These are phyloP conservation scores for Thuja plicata DNA, from an alignment of 83 land plant species.

Conservation along the genomic window DNA sequence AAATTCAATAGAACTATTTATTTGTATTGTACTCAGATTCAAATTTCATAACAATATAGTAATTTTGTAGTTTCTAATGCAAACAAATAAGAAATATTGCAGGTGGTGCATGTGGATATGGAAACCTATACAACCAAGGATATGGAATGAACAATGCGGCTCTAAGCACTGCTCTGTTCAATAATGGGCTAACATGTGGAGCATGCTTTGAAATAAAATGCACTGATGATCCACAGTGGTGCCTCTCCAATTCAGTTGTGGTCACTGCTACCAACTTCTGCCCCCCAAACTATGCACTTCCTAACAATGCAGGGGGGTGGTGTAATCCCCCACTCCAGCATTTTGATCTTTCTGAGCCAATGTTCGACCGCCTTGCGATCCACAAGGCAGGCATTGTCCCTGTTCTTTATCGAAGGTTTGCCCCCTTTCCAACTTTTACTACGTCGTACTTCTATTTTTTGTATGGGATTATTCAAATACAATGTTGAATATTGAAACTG, in stretches of 20 bases:
- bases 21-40: too few species aligned
- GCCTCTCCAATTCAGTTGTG: background rate
- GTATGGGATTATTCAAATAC: too few species aligned
- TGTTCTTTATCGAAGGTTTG: background rate
- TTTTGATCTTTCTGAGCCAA: background rate
- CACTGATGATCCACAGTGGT: background rate
- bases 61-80: background rate
- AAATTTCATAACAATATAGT: background rate
- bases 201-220: slow-evolving; percentile 7
- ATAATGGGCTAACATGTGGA: background rate
- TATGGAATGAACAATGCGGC: slow-evolving; percentile 1
- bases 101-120: slow-evolving; percentile 11
- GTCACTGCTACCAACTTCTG: slow-evolving; percentile 8
- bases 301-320: background rate
- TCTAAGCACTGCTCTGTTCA: slow-evolving; percentile 11
- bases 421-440: background rate
- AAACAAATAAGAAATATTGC: background rate
- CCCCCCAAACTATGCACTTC: slow-evolving; percentile 7
- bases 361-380: background rate
- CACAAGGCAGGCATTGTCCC: background rate
- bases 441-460: too few species aligned
- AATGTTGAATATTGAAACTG: too few species aligned
- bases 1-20: too few species aligned
- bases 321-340: background rate
- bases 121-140: background rate